phyloP scores from a whole-genome alignment of 108 stramenopile species.

The Discostella stelligeroides region DNA sequence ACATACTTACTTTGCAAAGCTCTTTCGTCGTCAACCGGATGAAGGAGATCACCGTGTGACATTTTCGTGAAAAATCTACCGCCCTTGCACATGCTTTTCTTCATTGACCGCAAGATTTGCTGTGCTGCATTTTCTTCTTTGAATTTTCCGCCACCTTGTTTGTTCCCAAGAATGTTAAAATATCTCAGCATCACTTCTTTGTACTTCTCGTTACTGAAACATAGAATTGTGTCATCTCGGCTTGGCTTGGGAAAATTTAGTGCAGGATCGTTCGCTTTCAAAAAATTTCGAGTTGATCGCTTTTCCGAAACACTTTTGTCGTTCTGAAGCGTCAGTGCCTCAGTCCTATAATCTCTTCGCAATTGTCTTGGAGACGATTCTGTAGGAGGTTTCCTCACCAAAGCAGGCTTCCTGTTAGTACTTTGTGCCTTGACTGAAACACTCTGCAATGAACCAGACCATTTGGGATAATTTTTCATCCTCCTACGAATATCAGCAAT shows the following conservation, averaged over 20 bases:
- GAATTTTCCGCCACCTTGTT: conserved; percentile 8
- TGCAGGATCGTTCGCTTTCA: neutral
- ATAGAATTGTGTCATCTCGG: conserved; percentile 12
- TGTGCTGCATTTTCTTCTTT: conserved; percentile 10
- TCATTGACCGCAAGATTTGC: conserved; percentile 18
- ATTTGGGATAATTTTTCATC: conserved; percentile 3
- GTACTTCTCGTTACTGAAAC: conserved; percentile 22
- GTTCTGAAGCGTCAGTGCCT: neutral
- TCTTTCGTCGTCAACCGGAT: conserved; percentile 23
- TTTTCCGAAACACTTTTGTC: neutral
- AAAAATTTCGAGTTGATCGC: conserved; percentile 2
- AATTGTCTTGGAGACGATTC: too few species aligned
- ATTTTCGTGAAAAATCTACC: conserved; percentile 29
- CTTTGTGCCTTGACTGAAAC: neutral
- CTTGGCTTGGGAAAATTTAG: neutral
- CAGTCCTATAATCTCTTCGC: neutral
- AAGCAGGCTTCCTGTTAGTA: neutral
- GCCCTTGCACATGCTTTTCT: conserved; percentile 13
- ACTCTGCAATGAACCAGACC: neutral
- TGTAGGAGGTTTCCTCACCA: neutral
- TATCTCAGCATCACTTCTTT: conserved; percentile 32
- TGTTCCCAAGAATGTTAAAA: conserved; percentile 18
- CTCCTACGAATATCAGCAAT: conserved; percentile 20
- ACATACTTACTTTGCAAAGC: conserved; percentile 18
- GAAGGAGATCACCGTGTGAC: conserved; percentile 2